Conservation (phyloP, 1,284 basidiomycete genomes). For the Cutaneotrichosporon spelunceum region DNA sequence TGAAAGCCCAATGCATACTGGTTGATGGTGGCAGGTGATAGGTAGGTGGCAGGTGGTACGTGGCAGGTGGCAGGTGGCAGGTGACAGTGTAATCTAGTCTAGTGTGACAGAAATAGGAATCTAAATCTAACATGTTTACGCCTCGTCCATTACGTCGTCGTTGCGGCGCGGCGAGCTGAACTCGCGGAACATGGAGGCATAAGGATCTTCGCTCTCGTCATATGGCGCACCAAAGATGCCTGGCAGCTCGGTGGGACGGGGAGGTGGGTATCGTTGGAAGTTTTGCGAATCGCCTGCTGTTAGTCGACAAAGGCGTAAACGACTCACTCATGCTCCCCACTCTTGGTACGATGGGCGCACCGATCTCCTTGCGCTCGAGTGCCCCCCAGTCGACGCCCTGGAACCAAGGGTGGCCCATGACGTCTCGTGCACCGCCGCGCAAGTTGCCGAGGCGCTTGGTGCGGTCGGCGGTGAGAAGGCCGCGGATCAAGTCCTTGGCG, state of each 20-base stretch:
- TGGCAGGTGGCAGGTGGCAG: not conserved
- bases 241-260: conserved; percentile 49
- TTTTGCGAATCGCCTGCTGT: conserved; percentile 51
- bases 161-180: conserved; percentile 34
- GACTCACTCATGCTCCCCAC: conserved; percentile 51
- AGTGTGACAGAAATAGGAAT: not conserved
- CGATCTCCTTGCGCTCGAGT: conserved; percentile 52
- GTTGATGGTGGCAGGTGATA: not conserved
- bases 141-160: conserved; percentile 20
- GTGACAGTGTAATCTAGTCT: not conserved
- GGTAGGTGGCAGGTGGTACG: not conserved
- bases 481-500: conserved; percentile 54
- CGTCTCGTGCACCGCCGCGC: conserved; percentile 53
- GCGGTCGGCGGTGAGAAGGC: conserved; percentile 53
- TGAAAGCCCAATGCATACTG: not conserved
- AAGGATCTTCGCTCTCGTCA: conserved; percentile 42
- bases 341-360: conserved; percentile 55
- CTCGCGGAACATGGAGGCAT: conserved; percentile 43
- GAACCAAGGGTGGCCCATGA: conserved; percentile 55
- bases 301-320: not conserved
- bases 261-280: conserved; percentile 52
- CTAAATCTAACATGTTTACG: conserved; percentile 7
- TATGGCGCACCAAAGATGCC: conserved; percentile 49
- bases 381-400: conserved; percentile 55
- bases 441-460: conserved; percentile 55